Evolutionary conservation across 768 basidiomycete species (phyloP).

Genomic region (Hygrophorus russula): DNA sequence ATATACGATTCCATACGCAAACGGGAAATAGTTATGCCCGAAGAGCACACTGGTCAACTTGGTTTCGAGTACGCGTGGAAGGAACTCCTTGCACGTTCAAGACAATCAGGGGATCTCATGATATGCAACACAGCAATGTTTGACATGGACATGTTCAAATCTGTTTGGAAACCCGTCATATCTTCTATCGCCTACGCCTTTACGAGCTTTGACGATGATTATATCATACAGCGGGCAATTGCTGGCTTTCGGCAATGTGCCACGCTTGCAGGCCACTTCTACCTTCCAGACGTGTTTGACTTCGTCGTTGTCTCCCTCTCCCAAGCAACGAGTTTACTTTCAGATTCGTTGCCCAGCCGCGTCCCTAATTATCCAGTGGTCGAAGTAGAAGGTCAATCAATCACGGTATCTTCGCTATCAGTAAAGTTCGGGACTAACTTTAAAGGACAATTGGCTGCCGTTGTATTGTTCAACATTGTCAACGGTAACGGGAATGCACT

Average conservation of each 20-base stretch:
- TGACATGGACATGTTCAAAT: conserved; percentile 88
- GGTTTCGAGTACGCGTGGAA: conserved; percentile 99
- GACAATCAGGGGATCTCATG: conserved; percentile 61
- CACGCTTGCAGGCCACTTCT: conserved; percentile 80
- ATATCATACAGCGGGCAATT: conserved; percentile 89
- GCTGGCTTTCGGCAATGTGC: conserved; percentile 97
- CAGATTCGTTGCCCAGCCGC: conserved; percentile 56
- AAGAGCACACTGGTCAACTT: conserved; percentile 91
- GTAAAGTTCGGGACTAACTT: conserved; percentile 93
- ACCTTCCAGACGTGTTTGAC: conserved; percentile 91
- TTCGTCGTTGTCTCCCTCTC: conserved; percentile 90
- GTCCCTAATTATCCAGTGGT: conserved; percentile 83
- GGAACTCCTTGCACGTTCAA: conserved; percentile 74
- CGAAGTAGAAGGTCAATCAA: conserved; percentile 78
- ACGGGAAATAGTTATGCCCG: conserved; percentile 92
- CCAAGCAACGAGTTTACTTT: conserved; percentile 79
- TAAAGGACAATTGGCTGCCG: conserved; percentile 91
- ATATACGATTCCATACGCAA: conserved; percentile 94
- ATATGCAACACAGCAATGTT: conserved; percentile 72
- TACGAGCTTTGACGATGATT: conserved; percentile 93
- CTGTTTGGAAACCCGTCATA: conserved; percentile 87
- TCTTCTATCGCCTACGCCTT: conserved; percentile 95
- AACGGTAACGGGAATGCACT: conserved; percentile 93
- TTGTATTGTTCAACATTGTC: conserved; percentile 94
- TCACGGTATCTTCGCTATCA: conserved; percentile 87